Evolutionary conservation across 257 asterid species (phyloP).

Genomic region (Lavandula angustifolia): DNA sequence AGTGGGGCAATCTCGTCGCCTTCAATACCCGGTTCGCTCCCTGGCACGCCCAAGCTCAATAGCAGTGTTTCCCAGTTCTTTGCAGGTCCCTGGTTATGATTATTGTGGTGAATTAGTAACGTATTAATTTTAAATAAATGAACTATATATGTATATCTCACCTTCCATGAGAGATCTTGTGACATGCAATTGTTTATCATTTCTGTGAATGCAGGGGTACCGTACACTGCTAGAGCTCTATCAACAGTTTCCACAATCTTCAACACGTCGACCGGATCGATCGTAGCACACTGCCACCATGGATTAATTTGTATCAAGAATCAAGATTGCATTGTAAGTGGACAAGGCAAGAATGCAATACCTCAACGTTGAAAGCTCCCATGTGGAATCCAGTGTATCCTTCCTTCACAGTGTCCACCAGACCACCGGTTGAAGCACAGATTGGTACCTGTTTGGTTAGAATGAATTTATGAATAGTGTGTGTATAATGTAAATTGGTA

Average conservation of each 20-base stretch:
- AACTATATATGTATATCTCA: conserved; percentile 16
- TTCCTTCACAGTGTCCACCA: conserved; percentile 90
- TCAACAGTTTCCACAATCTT: conserved; percentile 62
- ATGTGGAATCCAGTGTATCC: conserved; percentile 94
- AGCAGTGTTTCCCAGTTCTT: conserved; percentile 78
- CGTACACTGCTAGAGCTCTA: conserved; percentile 66
- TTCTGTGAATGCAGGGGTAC: conserved; percentile 57
- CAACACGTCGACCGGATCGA: conserved; percentile 70
- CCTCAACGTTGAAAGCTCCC: conserved; percentile 89
- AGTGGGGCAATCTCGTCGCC: conserved; percentile 89
- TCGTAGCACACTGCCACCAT: conserved; percentile 54
- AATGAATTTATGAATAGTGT: no score
- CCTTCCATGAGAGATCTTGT: conserved; percentile 98
- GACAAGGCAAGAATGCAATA: conserved; percentile 21
- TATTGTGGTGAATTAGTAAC: no score
- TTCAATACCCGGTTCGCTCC: conserved; percentile 65
- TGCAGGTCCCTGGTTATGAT: conserved; percentile 65
- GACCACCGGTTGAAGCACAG: conserved; percentile 96
- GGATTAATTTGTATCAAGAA: no score
- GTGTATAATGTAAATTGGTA: no score
- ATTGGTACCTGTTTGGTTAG: conserved; percentile 57
- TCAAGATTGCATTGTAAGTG: neutral
- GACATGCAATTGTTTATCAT: conserved; percentile 89
- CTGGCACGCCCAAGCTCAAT: conserved; percentile 67
- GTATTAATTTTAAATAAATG: no score